These are phyloP conservation scores for Clavispora asparagi DNA, from an alignment of 805 yeast species.

Conservation along the genomic window DNA sequence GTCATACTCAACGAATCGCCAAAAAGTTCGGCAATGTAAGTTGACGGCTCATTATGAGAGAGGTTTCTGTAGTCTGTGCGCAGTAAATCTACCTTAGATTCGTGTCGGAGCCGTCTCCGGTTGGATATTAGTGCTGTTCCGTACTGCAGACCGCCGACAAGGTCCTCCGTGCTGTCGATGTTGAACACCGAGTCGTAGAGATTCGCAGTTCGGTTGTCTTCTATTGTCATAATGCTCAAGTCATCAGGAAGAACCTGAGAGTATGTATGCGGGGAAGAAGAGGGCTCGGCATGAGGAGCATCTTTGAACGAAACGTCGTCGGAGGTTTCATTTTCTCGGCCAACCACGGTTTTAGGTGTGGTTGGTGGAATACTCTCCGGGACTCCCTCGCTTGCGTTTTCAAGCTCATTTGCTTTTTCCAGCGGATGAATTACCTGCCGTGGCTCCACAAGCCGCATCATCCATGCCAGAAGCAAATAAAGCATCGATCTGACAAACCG, in stretches of 20 bases:
- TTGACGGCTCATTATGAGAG: not conserved
- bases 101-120: not conserved
- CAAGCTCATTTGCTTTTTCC: not conserved
- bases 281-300: not conserved
- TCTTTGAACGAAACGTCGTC: not conserved
- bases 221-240: not conserved
- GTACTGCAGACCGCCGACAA: conserved; percentile 9
- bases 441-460: not conserved
- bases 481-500: not conserved
- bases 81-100: not conserved
- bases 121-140: conserved; percentile 7
- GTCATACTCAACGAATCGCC: not conserved
- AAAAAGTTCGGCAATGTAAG: not conserved
- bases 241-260: not conserved
- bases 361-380: too few species aligned
- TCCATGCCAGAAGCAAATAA: not conserved
- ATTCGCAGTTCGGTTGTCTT: not conserved
- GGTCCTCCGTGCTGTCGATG: conserved; percentile 12
- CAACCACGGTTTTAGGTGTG: too few species aligned
- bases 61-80: conserved; percentile 1
- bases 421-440: not conserved
- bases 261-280: not conserved
- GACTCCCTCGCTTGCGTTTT: too few species aligned
- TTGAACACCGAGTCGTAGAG: conserved; percentile 10
- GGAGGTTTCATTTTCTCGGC: not conserved